These are phyloP conservation scores for Ophiostoma fasciatum DNA, from an alignment of 2,329 filamentous ascomycete species.

Conservation along the genomic window DNA sequence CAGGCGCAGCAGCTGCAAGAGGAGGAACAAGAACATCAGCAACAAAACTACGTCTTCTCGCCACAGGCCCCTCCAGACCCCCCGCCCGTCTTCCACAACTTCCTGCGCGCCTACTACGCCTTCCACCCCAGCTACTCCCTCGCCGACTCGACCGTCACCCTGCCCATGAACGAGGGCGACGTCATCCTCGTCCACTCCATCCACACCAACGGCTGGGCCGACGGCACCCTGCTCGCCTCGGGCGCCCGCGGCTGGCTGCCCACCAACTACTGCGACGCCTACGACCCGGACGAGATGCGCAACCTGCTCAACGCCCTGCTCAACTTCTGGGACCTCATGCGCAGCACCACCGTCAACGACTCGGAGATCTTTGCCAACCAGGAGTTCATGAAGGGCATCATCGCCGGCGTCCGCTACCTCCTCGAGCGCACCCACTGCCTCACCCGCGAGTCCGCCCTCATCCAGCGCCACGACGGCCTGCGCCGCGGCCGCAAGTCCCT, in stretches of 20 bases:
- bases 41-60: slow-evolving; percentile 4
- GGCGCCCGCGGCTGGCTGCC: slow-evolving; percentile 89
- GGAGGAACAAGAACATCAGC: not conserved
- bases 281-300: slow-evolving; percentile 76
- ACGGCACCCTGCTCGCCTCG: slow-evolving; percentile 76
- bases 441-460: slow-evolving; percentile 61
- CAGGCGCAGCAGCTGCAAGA: not conserved
- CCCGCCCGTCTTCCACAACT: slow-evolving; percentile 74
- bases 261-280: slow-evolving; percentile 95
- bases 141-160: slow-evolving; percentile 73
- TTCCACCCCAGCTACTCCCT: slow-evolving; percentile 70
- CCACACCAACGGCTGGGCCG: slow-evolving; percentile 96
- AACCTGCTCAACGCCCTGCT: slow-evolving; percentile 74
- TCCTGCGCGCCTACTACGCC: slow-evolving; percentile 83
- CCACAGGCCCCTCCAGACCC: slow-evolving; percentile 30
- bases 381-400: slow-evolving; percentile 86
- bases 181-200: slow-evolving; percentile 90
- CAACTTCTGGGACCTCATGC: slow-evolving; percentile 82
- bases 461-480: slow-evolving; percentile 61
- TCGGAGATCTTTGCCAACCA: slow-evolving; percentile 73
- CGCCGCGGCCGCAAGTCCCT: slow-evolving; percentile 74
- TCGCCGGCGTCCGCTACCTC: slow-evolving; percentile 81
- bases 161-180: slow-evolving; percentile 80
- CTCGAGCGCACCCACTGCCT: slow-evolving; percentile 80
- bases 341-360: slow-evolving; percentile 62